Conservation (phyloP, 225 moss, liverwort and hornwort genomes). For the Sphagnum contortum region DNA sequence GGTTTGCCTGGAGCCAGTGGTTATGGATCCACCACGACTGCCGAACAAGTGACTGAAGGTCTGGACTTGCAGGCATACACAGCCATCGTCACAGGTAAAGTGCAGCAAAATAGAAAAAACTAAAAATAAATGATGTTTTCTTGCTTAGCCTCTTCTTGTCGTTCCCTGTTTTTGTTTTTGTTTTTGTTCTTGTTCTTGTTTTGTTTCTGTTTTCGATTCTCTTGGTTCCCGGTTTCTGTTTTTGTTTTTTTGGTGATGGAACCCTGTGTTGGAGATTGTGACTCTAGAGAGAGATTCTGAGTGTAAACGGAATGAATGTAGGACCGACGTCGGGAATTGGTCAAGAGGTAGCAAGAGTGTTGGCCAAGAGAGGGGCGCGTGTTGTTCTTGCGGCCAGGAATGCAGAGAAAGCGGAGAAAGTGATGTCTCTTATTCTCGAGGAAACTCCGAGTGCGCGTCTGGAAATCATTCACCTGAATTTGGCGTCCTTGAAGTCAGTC, state of each 20-base stretch:
- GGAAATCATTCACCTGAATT: constrained; percentile 7
- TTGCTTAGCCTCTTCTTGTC: too few relatives aligned
- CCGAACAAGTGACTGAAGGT: background rate
- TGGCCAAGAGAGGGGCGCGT: constrained; percentile 14
- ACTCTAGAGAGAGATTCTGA: background rate
- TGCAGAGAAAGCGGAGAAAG: background rate
- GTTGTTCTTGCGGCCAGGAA: constrained; percentile 12
- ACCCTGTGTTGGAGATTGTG: background rate
- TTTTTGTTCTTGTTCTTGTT: too few relatives aligned
- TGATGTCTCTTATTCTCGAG: constrained; percentile 3
- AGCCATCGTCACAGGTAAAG: constrained; percentile 6
- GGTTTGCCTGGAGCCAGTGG: constrained; percentile 5
- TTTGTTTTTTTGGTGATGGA: background rate
- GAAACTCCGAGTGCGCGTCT: constrained; percentile 8
- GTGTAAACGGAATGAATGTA: background rate
- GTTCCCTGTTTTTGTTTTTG: background rate
- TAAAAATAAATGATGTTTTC: too few relatives aligned
- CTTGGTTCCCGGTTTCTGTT: background rate
- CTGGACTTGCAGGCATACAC: constrained; percentile 2
- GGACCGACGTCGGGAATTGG: constrained; percentile 15
- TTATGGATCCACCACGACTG: constrained; percentile 6
- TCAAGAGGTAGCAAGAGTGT: constrained; percentile 10
- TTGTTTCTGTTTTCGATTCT: too few relatives aligned
- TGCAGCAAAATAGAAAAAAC: background rate
- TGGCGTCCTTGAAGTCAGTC: constrained; percentile 10